Evolutionary conservation across 1,284 basidiomycete genomes (phyloP), one percentile per base, ranked within the genome.

Genomic region (Phylloboletellus chloephorus): DNA sequence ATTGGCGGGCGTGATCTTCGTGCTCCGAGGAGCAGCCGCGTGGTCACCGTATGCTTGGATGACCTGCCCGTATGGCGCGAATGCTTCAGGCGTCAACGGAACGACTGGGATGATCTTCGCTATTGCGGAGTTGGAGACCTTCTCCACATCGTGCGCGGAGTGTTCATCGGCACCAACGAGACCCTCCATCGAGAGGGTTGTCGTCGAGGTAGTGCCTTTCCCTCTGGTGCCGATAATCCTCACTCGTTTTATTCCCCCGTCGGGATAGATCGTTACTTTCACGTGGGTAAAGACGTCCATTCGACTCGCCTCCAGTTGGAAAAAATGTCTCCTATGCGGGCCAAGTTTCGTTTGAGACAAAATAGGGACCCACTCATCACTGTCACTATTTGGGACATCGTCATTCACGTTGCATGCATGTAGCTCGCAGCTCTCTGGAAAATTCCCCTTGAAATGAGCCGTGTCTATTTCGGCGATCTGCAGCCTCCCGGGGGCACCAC

Each of bases 381-480:
- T 61, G 7, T 66, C 57, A 40, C 58, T 58, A 24, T 52, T 55
- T 25, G 67, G 64, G 31, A 75, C 66, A 44, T 69, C 68, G 19
- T 68, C 67, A 29, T 66, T 56, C 44, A 65, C 69, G 39, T 63
- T 61, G 39, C 79, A 67, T 6, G 79, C 92, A 60, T 90, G 82
- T 17, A 96, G 61, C 56, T 91, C 88, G 60, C 83, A 88, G 47
- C 84, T 88, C 49, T 93, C 86, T 7, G 93, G 93, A 58, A 92
- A 98, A 65, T 98, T 98, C 37, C 95, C 95, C 55, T 90, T 90
- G 68, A 97, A 98, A 69, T 95, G 88, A 3, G 86, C 82, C 0
- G 95, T 97, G 64, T 98, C 95, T 44, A 98, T 82, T 61, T 96
- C 91, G 21, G 82, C 78, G 46, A 84, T 76, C 39, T 83, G 76